Conservation (phyloP, 306 rosid genomes). For the Geum urbanum region DNA sequence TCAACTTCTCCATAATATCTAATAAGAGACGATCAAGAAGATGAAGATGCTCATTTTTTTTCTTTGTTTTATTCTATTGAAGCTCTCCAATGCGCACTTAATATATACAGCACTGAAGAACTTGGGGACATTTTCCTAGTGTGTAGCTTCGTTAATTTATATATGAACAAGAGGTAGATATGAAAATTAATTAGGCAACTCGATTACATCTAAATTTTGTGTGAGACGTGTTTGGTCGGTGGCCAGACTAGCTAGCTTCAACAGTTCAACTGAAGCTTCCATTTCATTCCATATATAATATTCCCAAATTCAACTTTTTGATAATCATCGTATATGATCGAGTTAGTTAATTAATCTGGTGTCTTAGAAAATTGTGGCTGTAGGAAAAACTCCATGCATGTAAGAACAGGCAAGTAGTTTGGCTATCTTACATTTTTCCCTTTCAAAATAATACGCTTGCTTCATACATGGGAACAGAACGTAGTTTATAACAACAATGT, state of each 20-base stretch:
- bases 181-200: conserved; percentile 10
- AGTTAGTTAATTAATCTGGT: not conserved
- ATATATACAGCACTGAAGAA: not conserved
- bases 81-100: not conserved
- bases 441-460: not conserved
- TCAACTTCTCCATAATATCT: conserved; percentile 17
- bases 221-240: no score
- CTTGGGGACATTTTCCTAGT: not conserved
- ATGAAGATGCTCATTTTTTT: not conserved
- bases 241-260: not conserved
- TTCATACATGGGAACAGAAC: not conserved
- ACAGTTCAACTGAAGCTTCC: not conserved
- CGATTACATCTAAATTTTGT: not conserved
- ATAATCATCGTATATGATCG: not conserved
- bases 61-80: not conserved
- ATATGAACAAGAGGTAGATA: not conserved
- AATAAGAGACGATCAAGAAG: not conserved
- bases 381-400: not conserved
- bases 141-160: not conserved
- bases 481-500: no score
- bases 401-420: not conserved
- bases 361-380: not conserved
- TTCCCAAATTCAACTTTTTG: not conserved
- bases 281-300: not conserved
- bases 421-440: not conserved